Base-by-base conservation (phyloP, 306 rosid genomes). In the Castanea crenata region DNA sequence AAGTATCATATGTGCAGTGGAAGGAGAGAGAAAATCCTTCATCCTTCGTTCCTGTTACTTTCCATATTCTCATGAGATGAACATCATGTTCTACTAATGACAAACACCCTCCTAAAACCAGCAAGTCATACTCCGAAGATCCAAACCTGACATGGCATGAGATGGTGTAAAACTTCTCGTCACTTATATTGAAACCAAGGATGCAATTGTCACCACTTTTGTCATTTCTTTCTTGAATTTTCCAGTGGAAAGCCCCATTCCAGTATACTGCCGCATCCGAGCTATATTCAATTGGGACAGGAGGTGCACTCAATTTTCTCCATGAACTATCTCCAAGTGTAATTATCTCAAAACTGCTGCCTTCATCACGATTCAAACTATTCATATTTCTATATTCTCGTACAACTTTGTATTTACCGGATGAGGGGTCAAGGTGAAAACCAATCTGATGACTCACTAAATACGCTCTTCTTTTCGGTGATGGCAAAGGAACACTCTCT, bases 341-440 rank as follows among this genome's bases (percentile, higher is more conserved):
- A 68, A 74, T 52, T 32, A 74, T 57, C 54, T 6, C 68, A 1
- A 59, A 20, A 14, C 25, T 55, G 31, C 21, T 32, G 3, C 16
- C 31, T 71, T 55, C 41, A 38, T 38, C 46, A 41, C 11, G 46
- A 41, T 41, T 41, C 32, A 46, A 55, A 44, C 23, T 3, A 4
- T 9, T 5, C 19, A 57, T 51, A 15, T 41, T 19, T 49, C 31
- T 13, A 51, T 55, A 74, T 16, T 32, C 38, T 31, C 54, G n/a
- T 55, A 31, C 77, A 16, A 10, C 77, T 56, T 74, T 74, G 77
- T 32, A 74, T 41, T 55, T 55, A 18, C 51, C 67, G 13, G 77
- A 54, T 19, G 29, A 55, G 31, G 18, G 77, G 38, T 34, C 77
- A 55, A 55, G 34, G 54, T 20, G 35, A n/a, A 72, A 51, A 52